Conservation (phyloP, 345 rosid species). For the Eucalyptus curtisii region DNA sequence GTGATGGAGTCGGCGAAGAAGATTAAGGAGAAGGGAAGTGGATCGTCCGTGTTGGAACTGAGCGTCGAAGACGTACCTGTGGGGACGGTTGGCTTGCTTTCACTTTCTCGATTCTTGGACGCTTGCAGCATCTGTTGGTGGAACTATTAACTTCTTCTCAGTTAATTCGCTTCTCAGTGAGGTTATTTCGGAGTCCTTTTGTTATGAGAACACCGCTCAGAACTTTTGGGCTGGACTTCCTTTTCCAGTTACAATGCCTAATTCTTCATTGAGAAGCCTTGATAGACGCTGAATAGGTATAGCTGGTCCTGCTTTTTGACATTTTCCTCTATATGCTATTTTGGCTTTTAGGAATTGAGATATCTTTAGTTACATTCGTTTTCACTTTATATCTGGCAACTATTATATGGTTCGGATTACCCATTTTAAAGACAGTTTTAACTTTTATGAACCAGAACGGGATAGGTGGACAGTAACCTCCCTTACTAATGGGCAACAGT, state of each 20-base stretch:
- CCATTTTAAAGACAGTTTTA: neutral
- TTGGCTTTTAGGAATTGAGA: neutral
- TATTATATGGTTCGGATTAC: neutral
- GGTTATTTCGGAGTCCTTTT: slow-evolving; percentile 6
- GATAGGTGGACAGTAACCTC: neutral
- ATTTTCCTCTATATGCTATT: neutral
- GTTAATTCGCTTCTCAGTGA: slow-evolving; percentile 47
- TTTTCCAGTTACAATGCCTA: neutral
- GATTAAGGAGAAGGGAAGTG: slow-evolving; percentile 14
- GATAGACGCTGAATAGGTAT: neutral
- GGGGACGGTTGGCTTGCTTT: slow-evolving; percentile 36
- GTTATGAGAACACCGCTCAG: neutral
- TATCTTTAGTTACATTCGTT: neutral
- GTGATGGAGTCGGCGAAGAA: slow-evolving; percentile 48
- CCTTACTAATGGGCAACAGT: neutral
- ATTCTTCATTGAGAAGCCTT: neutral
- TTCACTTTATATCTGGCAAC: neutral
- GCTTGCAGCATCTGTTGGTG: slow-evolving; percentile 47
- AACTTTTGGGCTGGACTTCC: neutral
- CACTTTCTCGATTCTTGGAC: slow-evolving; percentile 57
- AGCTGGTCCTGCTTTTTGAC: neutral
- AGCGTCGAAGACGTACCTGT: slow-evolving; percentile 48
- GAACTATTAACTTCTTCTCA: slow-evolving; percentile 42
- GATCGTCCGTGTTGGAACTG: slow-evolving; percentile 32
- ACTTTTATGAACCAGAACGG: neutral